Base-by-base conservation (phyloP, 1,284 basidiomycete species). In the Microbotryomycetes sp. region DNA sequence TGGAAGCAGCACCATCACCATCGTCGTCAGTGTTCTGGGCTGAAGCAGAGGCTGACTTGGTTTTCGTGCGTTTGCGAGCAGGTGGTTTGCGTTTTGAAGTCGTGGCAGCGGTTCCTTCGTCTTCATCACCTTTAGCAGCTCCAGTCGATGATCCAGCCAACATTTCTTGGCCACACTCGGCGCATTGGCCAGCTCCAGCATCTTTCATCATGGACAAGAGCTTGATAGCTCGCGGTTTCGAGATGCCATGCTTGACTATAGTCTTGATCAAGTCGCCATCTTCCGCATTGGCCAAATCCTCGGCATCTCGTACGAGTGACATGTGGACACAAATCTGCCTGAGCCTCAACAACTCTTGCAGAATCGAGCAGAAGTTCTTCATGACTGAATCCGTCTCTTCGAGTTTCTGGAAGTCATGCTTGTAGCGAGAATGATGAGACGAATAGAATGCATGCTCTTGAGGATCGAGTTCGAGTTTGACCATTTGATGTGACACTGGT, bases 321-420 rank as follows among this genome's bases (percentile, higher is more conserved):
- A 86, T 89, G 77, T 98, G 93, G 74, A 97, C 91, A 78, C 96
- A 98, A 55, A 97, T 97, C 79, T 98, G 92, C 46, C 96, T 87
- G 45, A 99, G 82, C 9, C 91, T 88, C 57, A 97, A 80, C 60
- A 97, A 88, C 80, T 94, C 93, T 78, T 97, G 93, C 67, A 99
- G 77, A 70, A 98, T 96, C 56, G 92, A 92, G 62, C 96, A 94
- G 72, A 97, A 97, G 74, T 97, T 97, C 82, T 93, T 93, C 85
- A 91, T 90, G 54, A 96, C 86, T 75, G 74, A 93, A 50, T 93
- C 89, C 70, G 89, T 88, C 74, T 88, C 88, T 75, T 86, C 82
- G 60, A 97, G 81, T 74, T 90, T 86, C 67, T 84, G 84, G 75
- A 97, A 96, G 75, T 92, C 89, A 57, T 88, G 87, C 77, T 90